A percentile compares a stretch with the other conserved stretches of the same genome.
These are phyloP conservation scores for Hippophae rhamnoides DNA, from an alignment of 306 rosid genomes.

Conservation along the genomic window DNA sequence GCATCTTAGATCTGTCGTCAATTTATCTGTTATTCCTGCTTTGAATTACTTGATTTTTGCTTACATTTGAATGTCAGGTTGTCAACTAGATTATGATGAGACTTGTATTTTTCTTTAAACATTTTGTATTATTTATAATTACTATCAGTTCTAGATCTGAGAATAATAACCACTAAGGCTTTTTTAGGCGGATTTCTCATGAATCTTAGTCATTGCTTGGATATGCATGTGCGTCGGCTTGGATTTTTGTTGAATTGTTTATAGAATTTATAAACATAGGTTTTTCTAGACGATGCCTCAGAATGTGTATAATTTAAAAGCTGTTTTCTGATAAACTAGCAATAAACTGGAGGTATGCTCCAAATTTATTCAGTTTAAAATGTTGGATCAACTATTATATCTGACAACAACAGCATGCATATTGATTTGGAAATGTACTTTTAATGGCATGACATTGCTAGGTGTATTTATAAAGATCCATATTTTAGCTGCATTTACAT, in stretches of 20 bases:
- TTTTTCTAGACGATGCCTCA: no score
- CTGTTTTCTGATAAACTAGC: no score
- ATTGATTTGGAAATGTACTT: no score
- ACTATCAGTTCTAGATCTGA: neutral
- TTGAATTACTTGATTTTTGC: neutral
- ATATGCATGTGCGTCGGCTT: neutral
- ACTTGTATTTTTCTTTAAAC: neutral
- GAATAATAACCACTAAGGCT: neutral
- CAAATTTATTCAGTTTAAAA: no score
- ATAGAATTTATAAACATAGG: no score
- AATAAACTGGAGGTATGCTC: no score
- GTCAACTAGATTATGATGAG: neutral
- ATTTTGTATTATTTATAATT: neutral
- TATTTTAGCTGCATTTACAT: no score
- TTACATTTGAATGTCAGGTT: neutral
- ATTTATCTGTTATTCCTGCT: no score
- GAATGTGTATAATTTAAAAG: no score
- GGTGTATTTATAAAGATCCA: neutral
- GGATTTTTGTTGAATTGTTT: neutral
- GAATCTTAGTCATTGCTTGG: neutral
- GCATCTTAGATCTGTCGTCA: constrained; percentile 26
- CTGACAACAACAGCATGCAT: no score
- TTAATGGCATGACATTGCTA: no score
- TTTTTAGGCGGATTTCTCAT: neutral
- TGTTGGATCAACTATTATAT: no score